Evolutionary conservation across 2,329 filamentous ascomycete species (phyloP).

Genomic region (Truncatella angustata): DNA sequence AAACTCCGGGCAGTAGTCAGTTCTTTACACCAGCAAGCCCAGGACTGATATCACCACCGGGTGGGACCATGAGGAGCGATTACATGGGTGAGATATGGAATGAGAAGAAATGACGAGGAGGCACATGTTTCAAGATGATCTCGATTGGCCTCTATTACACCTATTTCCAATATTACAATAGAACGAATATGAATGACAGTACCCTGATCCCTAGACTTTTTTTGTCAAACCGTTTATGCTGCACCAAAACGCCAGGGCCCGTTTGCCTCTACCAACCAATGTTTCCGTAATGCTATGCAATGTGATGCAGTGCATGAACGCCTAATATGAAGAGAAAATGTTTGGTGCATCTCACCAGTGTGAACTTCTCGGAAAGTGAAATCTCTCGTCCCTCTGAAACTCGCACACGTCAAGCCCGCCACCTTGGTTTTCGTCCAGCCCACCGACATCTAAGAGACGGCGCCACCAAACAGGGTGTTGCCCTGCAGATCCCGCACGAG

Average conservation of each 20-base stretch:
- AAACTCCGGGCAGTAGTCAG: too few relatives aligned
- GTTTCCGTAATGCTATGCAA: not conserved
- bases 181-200: not conserved
- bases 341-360: too few relatives aligned
- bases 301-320: not conserved
- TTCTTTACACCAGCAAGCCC: slow-evolving; percentile 9
- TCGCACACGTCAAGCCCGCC: too few relatives aligned
- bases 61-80: slow-evolving; percentile 7
- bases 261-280: not conserved
- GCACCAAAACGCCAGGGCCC: not conserved
- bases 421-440: too few relatives aligned
- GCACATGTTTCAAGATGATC: not conserved
- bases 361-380: not conserved
- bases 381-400: not conserved
- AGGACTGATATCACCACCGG: slow-evolving; percentile 8
- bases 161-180: not conserved
- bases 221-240: not conserved
- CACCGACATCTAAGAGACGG: slow-evolving; percentile 42
- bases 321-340: not conserved
- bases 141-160: not conserved
- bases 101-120: not conserved
- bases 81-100: not conserved
- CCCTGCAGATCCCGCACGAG: slow-evolving; percentile 81
- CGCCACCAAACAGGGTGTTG: slow-evolving; percentile 64
- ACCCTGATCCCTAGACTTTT: not conserved